Conservation (phyloP, 495 filamentous ascomycete species). For the Penicillium atrosanguineum region DNA sequence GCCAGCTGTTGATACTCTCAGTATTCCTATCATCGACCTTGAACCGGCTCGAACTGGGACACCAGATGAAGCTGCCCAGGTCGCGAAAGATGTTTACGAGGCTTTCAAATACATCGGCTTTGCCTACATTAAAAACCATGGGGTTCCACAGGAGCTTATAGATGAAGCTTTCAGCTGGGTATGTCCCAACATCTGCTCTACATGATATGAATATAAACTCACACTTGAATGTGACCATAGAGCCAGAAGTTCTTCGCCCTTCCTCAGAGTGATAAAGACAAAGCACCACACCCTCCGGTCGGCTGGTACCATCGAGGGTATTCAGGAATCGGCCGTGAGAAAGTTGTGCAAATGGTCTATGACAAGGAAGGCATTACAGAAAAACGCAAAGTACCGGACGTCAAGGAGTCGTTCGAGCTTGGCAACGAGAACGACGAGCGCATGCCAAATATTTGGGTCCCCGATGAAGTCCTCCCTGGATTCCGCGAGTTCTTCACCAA, state of each 20-base stretch:
- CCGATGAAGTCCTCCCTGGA: slow-evolving; percentile 51
- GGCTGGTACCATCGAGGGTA: slow-evolving; percentile 9
- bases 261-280: slow-evolving; percentile 28
- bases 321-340: slow-evolving; percentile 7
- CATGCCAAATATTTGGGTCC: slow-evolving; percentile 58
- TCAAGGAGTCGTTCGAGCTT: slow-evolving; percentile 55
- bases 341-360: slow-evolving; percentile 6
- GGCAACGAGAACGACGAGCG: slow-evolving; percentile 45
- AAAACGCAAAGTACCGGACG: slow-evolving; percentile 7
- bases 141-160: slow-evolving; percentile 4
- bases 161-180: slow-evolving; percentile 14
- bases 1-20: neutral
- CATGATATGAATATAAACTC: neutral
- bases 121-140: slow-evolving; percentile 13
- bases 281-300: slow-evolving; percentile 11
- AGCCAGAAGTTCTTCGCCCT: slow-evolving; percentile 26
- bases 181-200: neutral
- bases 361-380: slow-evolving; percentile 3
- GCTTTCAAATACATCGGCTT: slow-evolving; percentile 14
- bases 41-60: neutral
- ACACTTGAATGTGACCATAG: neutral
- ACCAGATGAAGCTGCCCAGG: neutral
- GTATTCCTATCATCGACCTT: slow-evolving; percentile 6
- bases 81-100: slow-evolving; percentile 6
- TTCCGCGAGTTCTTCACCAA: slow-evolving; percentile 50